phyloP scores from a whole-genome alignment of 2,329 filamentous ascomycete species.

The Ceratocystis eucalypticola region DNA sequence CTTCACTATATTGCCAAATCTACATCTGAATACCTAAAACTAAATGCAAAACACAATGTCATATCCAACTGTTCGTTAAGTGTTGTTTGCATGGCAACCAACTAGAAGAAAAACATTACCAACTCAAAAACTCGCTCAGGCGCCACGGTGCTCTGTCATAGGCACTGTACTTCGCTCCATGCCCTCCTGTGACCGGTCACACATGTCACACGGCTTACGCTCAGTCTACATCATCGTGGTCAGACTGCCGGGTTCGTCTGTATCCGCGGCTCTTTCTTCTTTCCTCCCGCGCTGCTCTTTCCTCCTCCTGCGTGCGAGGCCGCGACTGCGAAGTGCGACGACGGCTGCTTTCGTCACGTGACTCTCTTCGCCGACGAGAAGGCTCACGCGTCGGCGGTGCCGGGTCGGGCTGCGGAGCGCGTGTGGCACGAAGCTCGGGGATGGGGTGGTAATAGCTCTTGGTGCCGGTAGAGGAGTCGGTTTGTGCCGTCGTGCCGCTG shows the following conservation, averaged over 20 bases:
- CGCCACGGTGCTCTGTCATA: too few species aligned
- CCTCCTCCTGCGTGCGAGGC: conserved; percentile 23
- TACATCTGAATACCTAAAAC: too few species aligned
- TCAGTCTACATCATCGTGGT: conserved; percentile 13
- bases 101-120: too few species aligned
- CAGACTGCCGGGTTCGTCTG: conserved; percentile 13
- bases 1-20: too few species aligned
- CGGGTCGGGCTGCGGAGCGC: not conserved
- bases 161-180: too few species aligned
- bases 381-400: conserved; percentile 16
- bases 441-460: conserved; percentile 45
- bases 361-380: conserved; percentile 12
- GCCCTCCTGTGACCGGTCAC: too few species aligned
- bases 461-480: conserved; percentile 38
- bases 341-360: conserved; percentile 1
- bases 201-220: not conserved
- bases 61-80: too few species aligned
- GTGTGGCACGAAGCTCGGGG: conserved; percentile 34
- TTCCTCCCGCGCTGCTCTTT: conserved; percentile 27
- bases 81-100: too few species aligned
- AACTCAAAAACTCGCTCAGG: too few species aligned
- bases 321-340: conserved; percentile 16
- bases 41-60: too few species aligned
- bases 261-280: conserved; percentile 24
- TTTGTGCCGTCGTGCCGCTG: conserved; percentile 20